A percentile compares a stretch with the other conserved stretches of the same genome.
phyloP scores from a whole-genome alignment of 1,284 basidiomycete genomes.

The Phenoliferia sp. region DNA sequence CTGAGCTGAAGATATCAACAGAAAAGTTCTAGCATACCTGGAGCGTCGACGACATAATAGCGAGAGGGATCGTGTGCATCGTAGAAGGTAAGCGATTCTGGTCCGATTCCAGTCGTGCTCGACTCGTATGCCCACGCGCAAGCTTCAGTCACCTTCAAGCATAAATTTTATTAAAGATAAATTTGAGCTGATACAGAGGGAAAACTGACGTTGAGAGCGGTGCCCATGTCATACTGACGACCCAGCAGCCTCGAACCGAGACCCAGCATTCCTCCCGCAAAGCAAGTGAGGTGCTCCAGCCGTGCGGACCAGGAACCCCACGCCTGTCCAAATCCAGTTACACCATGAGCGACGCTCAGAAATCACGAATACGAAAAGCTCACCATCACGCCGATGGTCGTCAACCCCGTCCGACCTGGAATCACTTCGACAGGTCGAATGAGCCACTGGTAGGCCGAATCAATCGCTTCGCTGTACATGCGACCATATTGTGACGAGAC shows the following conservation, averaged over 20 bases:
- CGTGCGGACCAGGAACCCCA: slow-evolving; percentile 18
- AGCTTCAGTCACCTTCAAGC: slow-evolving; percentile 45
- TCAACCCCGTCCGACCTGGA: slow-evolving; percentile 43
- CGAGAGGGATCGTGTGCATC: slow-evolving; percentile 30
- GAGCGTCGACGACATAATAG: slow-evolving; percentile 31
- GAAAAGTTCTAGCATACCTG: not conserved
- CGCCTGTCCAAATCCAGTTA: slow-evolving; percentile 5
- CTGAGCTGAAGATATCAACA: not conserved
- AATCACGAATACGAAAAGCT: slow-evolving; percentile 7
- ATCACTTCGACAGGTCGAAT: slow-evolving; percentile 45
- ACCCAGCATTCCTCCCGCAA: slow-evolving; percentile 53
- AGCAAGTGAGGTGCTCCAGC: slow-evolving; percentile 49
- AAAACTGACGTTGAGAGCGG: slow-evolving; percentile 23
- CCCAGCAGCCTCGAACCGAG: slow-evolving; percentile 50
- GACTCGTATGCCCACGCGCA: slow-evolving; percentile 51
- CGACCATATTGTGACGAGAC: slow-evolving; percentile 44
- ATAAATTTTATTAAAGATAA: slow-evolving; percentile 1
- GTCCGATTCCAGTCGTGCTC: slow-evolving; percentile 45
- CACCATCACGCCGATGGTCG: slow-evolving; percentile 34
- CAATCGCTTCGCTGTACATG: slow-evolving; percentile 49
- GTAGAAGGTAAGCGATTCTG: slow-evolving; percentile 45
- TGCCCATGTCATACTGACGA: slow-evolving; percentile 45
- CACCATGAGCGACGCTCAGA: not conserved
- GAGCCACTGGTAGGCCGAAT: slow-evolving; percentile 46
- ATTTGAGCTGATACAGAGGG: not conserved